Conservation (phyloP, 2,329 filamentous ascomycete species). For the Aaosphaeria pasadenensis region DNA sequence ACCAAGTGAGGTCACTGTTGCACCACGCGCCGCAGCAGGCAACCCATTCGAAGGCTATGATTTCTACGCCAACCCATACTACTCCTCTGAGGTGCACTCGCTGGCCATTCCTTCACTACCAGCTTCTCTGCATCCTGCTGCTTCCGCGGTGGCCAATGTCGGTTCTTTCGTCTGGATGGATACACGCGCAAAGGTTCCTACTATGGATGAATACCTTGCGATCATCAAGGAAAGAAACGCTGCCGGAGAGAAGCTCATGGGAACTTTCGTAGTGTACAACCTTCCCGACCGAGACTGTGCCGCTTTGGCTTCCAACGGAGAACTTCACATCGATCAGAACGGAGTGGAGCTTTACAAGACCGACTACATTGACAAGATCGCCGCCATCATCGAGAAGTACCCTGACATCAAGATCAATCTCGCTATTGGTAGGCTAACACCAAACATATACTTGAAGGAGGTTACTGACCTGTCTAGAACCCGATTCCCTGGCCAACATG, state of each 20-base stretch:
- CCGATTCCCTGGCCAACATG: conserved; percentile 60
- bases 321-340: conserved; percentile 55
- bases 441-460: no score
- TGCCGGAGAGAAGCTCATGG: conserved; percentile 48
- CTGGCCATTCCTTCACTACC: conserved; percentile 62
- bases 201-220: conserved; percentile 46
- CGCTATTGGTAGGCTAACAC: conserved; percentile 42
- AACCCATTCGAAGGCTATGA: conserved; percentile 52
- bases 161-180: conserved; percentile 56
- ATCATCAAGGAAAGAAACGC: conserved; percentile 49
- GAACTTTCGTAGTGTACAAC: conserved; percentile 61
- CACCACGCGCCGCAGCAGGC: conserved; percentile 35
- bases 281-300: conserved; percentile 63
- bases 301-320: conserved; percentile 62
- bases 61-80: conserved; percentile 53
- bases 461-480: conserved; percentile 37
- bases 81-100: conserved; percentile 51
- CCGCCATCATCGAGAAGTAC: conserved; percentile 51
- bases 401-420: conserved; percentile 52
- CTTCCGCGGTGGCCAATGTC: conserved; percentile 47
- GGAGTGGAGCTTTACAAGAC: conserved; percentile 50
- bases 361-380: conserved; percentile 55
- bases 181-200: conserved; percentile 48
- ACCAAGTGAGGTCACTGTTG: conserved; percentile 8
- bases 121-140: conserved; percentile 49